Base-by-base conservation (phyloP, 164 flowering plant genomes). In the Tetrastigma voinierianum region DNA sequence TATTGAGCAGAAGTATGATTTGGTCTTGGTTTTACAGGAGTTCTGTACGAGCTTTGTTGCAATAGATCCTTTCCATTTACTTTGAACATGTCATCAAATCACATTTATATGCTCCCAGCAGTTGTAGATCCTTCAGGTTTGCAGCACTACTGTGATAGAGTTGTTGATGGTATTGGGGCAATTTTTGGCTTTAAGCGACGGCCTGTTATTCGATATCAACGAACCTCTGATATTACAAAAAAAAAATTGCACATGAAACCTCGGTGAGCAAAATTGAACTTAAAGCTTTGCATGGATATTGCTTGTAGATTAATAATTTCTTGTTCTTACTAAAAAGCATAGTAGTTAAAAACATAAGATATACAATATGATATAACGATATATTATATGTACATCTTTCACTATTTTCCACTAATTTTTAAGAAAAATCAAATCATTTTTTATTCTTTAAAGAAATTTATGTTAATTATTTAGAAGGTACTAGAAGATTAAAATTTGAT, bases 11-110 rank as follows among this genome's bases (percentile, higher is more conserved):
- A 3, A 46, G 23, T 57, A 17, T 6, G 57, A 21, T 57, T 61
- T 32, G 47, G 11, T 59, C 17, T 63, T 66, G 61, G 47, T 67
- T 58, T 73, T 84, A 85, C 96, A 92, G 98, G 99, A 95, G 72
- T 87, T 86, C 70, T 95, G 85, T 89, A 96, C 90, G 23, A 98
- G 92, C 67, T 87, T 92, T 79, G 85, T 87, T 72, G 92, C 97
- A n/a, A 43, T 74, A 70, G 98, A 95, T 81, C 84, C 96, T 51
- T 83, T 81, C 57, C 98, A 92, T 77, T 92, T 84, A 82, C 86
- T 45, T 77, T 95, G 48, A 88, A 88, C 72, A 71, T 81, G 52
- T 75, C 86, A 14, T 75, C 84, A 51, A 92, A 92, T 76, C 87
- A 89, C 74, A 72, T 85, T 44, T 92, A 95, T 70, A 92, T 95